These are phyloP conservation scores for Trametes elegans DNA, from an alignment of 768 basidiomycete species.

Conservation along the genomic window DNA sequence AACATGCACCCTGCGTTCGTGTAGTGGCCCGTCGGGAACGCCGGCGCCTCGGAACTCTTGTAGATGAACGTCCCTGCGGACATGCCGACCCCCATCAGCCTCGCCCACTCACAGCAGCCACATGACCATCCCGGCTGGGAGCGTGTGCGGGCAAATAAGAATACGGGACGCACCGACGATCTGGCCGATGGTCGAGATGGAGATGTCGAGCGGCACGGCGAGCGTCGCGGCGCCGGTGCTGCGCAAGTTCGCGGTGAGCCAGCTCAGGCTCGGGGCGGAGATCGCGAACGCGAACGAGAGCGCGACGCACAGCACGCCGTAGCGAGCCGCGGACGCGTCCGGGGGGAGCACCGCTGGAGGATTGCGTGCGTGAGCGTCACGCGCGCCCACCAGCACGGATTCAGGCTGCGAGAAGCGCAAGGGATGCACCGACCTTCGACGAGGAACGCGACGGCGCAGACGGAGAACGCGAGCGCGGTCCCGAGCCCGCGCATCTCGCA, in stretches of 20 bases:
- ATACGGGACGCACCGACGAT: conserved; percentile 28
- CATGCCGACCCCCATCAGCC: background rate
- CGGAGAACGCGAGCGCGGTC: conserved; percentile 11
- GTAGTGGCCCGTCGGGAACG: conserved; percentile 37
- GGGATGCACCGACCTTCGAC: conserved; percentile 15
- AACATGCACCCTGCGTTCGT: conserved; percentile 34
- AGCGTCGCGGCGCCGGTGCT: conserved; percentile 32
- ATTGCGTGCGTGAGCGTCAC: background rate
- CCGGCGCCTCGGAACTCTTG: conserved; percentile 30
- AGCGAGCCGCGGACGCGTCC: conserved; percentile 30
- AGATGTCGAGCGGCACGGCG: conserved; percentile 33
- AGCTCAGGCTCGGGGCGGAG: conserved; percentile 35
- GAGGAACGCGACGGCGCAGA: conserved; percentile 22
- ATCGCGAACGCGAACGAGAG: conserved; percentile 33
- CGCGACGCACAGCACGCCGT: conserved; percentile 34
- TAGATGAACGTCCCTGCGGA: conserved; percentile 28
- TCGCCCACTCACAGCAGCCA: background rate
- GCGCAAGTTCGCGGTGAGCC: conserved; percentile 36
- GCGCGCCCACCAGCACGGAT: background rate
- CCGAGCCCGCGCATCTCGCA: conserved; percentile 21
- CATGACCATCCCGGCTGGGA: background rate
- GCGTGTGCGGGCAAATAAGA: background rate
- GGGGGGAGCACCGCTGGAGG: conserved; percentile 21
- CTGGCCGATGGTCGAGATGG: conserved; percentile 36
- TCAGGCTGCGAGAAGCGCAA: background rate